Conservation (phyloP, 2,329 filamentous ascomycete genomes). For the Microsporum audouinii region DNA sequence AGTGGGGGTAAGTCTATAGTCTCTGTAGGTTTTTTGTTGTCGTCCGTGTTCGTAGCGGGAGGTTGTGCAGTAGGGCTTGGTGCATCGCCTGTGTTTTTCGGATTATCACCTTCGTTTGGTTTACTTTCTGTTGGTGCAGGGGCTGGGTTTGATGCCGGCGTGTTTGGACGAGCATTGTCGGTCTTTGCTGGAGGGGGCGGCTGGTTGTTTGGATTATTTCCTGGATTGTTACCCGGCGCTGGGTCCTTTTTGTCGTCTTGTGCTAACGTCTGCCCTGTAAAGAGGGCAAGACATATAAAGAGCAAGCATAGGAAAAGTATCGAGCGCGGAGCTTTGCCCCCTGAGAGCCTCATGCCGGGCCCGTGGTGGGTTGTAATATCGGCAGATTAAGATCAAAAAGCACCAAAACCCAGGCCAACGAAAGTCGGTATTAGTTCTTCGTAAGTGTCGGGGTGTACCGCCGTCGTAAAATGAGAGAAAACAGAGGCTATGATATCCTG, state of each 20-base stretch:
- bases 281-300: slow-evolving; percentile 6
- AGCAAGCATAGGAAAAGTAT: slow-evolving; percentile 8
- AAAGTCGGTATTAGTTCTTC: background rate
- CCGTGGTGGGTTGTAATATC: background rate
- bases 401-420: background rate
- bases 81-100: slow-evolving; percentile 14
- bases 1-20: slow-evolving; percentile 16
- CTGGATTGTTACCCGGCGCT: background rate
- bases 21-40: slow-evolving; percentile 10
- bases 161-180: background rate
- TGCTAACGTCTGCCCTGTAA: slow-evolving; percentile 9
- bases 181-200: background rate
- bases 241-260: slow-evolving; percentile 8
- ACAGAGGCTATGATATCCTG: background rate
- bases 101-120: slow-evolving; percentile 9
- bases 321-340: slow-evolving; percentile 10
- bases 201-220: background rate
- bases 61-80: slow-evolving; percentile 10
- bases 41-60: slow-evolving; percentile 11
- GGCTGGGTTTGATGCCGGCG: slow-evolving; percentile 15
- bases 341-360: slow-evolving; percentile 7
- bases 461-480: background rate
- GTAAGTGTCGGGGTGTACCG: background rate
- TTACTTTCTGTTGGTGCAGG: slow-evolving; percentile 8
- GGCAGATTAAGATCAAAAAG: background rate